Percentiles rank a stretch among this genome's conserved stretches.
phyloP scores from a whole-genome alignment of 257 asterid species.

The Euphrasia confusa region DNA sequence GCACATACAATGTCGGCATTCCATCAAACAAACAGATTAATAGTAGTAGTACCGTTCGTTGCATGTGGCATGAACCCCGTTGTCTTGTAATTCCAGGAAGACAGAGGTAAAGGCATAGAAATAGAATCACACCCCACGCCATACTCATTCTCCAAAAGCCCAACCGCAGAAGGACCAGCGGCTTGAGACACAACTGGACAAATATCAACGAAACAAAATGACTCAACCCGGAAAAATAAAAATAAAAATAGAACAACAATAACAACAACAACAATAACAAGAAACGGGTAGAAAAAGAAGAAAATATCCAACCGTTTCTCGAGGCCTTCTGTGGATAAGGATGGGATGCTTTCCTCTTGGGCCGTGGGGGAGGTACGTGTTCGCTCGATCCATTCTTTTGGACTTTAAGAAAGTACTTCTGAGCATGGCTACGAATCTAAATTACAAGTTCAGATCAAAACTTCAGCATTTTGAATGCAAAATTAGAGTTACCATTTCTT shows the following conservation, averaged over 20 bases:
- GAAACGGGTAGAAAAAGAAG: neutral
- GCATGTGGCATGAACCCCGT: constrained; percentile 29
- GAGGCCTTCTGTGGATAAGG: constrained; percentile 93
- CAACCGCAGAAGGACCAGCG: constrained; percentile 42
- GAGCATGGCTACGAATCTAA: constrained; percentile 98
- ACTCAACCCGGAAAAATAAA: neutral
- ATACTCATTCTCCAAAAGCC: constrained; percentile 42
- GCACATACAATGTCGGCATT: constrained; percentile 1
- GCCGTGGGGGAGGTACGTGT: constrained; percentile 96
- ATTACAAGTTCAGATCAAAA: neutral
- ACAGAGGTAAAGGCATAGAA: constrained; percentile 26
- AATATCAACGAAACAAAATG: constrained; percentile 8
- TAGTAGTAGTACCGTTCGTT: constrained; percentile 39
- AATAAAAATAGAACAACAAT: neutral
- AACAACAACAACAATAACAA: no score
- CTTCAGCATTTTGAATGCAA: neutral
- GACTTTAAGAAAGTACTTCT: constrained; percentile 84
- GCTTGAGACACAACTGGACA: constrained; percentile 38
- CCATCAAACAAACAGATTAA: constrained; percentile 1
- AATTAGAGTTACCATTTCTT: neutral
- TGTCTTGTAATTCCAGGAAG: constrained; percentile 52
- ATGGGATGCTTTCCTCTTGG: constrained; percentile 88
- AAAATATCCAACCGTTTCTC: constrained; percentile 40
- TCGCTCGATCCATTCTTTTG: constrained; percentile 81
- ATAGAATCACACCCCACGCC: constrained; percentile 39